phyloP scores from a whole-genome alignment of 768 basidiomycete genomes.

The Botryobasidium botryosum region DNA sequence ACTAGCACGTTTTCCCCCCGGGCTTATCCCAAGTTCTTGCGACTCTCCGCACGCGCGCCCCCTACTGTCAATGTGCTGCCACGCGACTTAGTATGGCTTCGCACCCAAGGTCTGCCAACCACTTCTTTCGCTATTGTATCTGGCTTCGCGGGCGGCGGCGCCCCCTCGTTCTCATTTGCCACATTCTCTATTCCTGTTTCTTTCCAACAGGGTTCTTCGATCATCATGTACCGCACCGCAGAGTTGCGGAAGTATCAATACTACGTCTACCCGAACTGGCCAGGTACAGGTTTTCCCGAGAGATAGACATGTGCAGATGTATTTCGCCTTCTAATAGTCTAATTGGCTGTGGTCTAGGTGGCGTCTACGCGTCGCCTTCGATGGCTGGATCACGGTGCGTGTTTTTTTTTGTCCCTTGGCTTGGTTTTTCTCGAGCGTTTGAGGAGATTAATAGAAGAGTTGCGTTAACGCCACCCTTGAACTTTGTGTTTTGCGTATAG shows the following conservation, averaged over 20 bases:
- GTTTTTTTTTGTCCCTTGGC: no score
- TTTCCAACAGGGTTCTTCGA: conserved; percentile 55
- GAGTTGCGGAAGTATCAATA: conserved; percentile 71
- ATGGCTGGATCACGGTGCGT: conserved; percentile 73
- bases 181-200: not conserved
- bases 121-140: conserved; percentile 7
- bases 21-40: conserved; percentile 6
- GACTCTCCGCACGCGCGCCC: not conserved
- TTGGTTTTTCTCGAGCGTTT: no score
- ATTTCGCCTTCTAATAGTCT: not conserved
- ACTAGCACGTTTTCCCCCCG: no score
- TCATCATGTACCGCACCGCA: conserved; percentile 81
- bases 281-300: conserved; percentile 29
- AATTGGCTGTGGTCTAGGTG: conserved; percentile 31
- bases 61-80: not conserved
- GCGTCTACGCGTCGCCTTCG: conserved; percentile 80
- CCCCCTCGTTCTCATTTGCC: not conserved
- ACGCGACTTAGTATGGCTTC: conserved; percentile 64
- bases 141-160: not conserved
- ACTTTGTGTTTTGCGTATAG: conserved; percentile 23
- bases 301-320: no score
- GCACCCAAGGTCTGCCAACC: conserved; percentile 54
- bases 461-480: not conserved
- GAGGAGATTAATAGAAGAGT: not conserved
- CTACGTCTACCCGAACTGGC: conserved; percentile 68